Base-by-base conservation (phyloP, 768 basidiomycete species). In the Astraeus odoratus region DNA sequence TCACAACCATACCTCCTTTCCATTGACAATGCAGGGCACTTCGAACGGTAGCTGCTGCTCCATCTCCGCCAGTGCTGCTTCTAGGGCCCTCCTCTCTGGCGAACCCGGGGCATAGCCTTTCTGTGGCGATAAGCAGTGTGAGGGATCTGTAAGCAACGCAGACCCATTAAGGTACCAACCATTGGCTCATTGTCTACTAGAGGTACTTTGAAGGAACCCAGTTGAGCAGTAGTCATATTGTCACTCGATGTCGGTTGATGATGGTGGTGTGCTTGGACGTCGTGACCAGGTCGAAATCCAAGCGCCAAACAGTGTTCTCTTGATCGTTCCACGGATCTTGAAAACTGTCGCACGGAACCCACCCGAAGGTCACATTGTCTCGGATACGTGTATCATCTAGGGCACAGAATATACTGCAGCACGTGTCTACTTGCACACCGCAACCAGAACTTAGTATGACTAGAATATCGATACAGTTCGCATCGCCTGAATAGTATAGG, bases 11-110 rank as follows among this genome's bases (percentile, higher is more conserved):
- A 90, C 91, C 54, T 77, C 75, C 67, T 86, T 81, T 43, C 96
- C 96, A 54, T 97, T 88, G 51, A 98, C 77, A 51, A 98, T 74
- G 58, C 88, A 90, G 7, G 95, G 96, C 1, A 99, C 87, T 57
- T 96, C 86, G 63, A 92, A 92, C 2, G 94, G 93, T 7, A 87
- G 71, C 54, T 83, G 71, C 49, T 81, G 74, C 63, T 89, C 75
- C 86, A 97, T 87, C 72, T 90, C 73, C 7, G 67, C 59, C 53
- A 98, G 59, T 15, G 89, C 85, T 20, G 75, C 82, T 56, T 83
- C 69, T 44, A 98, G 71, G 2, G 69, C 83, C 22, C 66, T 66
- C 39, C 95, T 80, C 63, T 98, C 95, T 6, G 74, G 59, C 0
- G 91, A 86, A 43, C 84, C 89, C 16, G 79, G 76, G 1, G 77